phyloP scores from a whole-genome alignment of 106 monocot genomes.

The Xerophyta viscosa region DNA sequence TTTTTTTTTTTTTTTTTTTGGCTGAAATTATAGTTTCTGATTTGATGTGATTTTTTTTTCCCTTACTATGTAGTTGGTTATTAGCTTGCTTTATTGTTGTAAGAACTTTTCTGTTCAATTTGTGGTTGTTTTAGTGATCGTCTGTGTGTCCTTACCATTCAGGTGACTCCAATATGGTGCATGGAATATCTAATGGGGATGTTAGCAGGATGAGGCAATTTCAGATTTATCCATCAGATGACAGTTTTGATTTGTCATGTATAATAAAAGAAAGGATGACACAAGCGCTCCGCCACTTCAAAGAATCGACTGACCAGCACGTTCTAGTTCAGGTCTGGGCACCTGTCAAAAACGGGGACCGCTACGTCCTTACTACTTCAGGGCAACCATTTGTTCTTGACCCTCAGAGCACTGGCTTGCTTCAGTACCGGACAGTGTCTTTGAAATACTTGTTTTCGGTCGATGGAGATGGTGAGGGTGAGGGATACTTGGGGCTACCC shows the following conservation, averaged over 20 bases:
- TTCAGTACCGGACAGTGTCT: slow-evolving; percentile 66
- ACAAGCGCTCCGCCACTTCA: slow-evolving; percentile 66
- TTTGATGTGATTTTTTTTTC: too few species aligned
- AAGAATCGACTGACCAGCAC: slow-evolving; percentile 53
- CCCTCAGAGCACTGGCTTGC: slow-evolving; percentile 32
- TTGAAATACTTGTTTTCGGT: slow-evolving; percentile 54
- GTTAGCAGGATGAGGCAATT: slow-evolving; percentile 8
- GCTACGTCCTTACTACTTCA: slow-evolving; percentile 66
- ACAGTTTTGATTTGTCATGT: slow-evolving; percentile 17
- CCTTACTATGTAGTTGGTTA: too few species aligned
- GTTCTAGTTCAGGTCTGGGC: slow-evolving; percentile 90
- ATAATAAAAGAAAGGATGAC: slow-evolving; percentile 57
- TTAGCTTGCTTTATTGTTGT: too few species aligned
- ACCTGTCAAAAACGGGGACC: slow-evolving; percentile 48
- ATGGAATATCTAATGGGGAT: slow-evolving; percentile 8
- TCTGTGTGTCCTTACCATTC: too few species aligned
- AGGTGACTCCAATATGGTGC: slow-evolving; percentile 25
- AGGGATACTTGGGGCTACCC: slow-evolving; percentile 57
- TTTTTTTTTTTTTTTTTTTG: too few species aligned
- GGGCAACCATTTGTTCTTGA: slow-evolving; percentile 80
- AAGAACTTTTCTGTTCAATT: too few species aligned
- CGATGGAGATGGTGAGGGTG: slow-evolving; percentile 38
- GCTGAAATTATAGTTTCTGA: too few species aligned
- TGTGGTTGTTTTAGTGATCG: too few species aligned
- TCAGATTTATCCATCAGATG: slow-evolving; percentile 15